phyloP scores from a whole-genome alignment of 1,284 basidiomycete genomes.

The Uromyces viciae-fabae region DNA sequence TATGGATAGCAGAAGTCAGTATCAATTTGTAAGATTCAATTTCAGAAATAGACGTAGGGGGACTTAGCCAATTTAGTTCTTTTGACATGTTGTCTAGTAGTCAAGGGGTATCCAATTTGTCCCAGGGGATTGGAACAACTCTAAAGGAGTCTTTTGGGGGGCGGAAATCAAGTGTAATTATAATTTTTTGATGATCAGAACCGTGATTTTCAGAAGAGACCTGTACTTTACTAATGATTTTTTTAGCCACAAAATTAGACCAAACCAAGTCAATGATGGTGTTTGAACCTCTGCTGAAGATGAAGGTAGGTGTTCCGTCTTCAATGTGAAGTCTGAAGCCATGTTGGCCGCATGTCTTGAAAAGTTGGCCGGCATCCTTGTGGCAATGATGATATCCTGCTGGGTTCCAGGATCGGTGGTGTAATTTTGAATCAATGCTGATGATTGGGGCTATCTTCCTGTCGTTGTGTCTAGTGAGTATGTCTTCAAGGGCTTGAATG shows the following conservation, averaged over 20 bases:
- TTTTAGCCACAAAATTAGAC: neutral
- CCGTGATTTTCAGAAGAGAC: neutral
- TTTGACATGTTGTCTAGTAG: too few species aligned
- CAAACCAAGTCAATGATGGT: conserved; percentile 21
- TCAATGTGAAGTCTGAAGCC: neutral
- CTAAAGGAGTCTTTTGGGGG: too few species aligned
- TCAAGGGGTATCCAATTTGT: neutral
- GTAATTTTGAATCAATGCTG: conserved; percentile 17
- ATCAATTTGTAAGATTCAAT: neutral
- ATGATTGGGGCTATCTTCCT: neutral
- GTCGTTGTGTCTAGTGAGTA: neutral
- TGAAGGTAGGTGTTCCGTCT: neutral
- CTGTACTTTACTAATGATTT: neutral
- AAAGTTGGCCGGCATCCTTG: neutral
- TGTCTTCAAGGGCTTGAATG: neutral
- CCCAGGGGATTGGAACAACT: neutral
- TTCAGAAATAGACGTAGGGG: neutral
- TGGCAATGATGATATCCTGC: neutral
- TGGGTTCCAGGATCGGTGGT: conserved; percentile 18
- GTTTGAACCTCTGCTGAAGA: neutral
- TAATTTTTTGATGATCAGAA: conserved; percentile 16
- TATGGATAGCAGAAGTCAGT: neutral
- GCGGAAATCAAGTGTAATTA: neutral
- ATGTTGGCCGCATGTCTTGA: neutral
- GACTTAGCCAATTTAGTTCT: neutral